Percentiles rank a stretch among this genome's conserved stretches.
Conservation (phyloP, 2,329 filamentous ascomycete genomes). For the Fusarium aywerte region DNA sequence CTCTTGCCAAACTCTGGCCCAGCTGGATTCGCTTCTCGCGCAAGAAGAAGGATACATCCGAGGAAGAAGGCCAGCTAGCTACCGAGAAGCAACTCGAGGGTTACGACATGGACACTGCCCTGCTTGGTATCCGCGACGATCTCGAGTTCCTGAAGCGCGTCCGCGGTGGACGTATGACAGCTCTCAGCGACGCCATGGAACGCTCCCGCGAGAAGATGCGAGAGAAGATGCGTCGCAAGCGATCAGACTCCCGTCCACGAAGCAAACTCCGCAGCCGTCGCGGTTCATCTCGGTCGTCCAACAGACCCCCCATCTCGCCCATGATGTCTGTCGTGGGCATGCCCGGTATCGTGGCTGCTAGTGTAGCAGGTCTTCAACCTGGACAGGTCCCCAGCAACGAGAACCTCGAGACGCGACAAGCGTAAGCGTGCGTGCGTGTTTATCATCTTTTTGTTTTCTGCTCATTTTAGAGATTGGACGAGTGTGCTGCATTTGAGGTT, state of each 20-base stretch:
- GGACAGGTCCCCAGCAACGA: conserved; percentile 16
- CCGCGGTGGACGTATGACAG: conserved; percentile 34
- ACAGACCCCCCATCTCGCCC: conserved; percentile 36
- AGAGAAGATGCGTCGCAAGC: conserved; percentile 27
- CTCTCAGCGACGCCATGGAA: conserved; percentile 36
- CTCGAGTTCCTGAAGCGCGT: conserved; percentile 35
- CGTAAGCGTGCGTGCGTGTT: background rate
- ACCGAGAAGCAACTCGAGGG: conserved; percentile 31
- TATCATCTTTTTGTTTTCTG: background rate
- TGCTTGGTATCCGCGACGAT: conserved; percentile 34
- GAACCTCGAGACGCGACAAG: conserved; percentile 16
- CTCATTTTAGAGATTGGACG: conserved; percentile 24
- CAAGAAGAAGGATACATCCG: conserved; percentile 28
- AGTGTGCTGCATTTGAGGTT: conserved; percentile 15
- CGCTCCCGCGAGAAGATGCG: conserved; percentile 31
- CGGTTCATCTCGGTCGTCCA: conserved; percentile 35
- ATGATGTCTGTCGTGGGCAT: conserved; percentile 40
- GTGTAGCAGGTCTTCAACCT: conserved; percentile 28
- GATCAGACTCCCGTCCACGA: conserved; percentile 33
- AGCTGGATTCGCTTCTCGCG: conserved; percentile 27
- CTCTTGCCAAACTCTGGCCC: conserved; percentile 26
- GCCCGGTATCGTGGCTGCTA: conserved; percentile 38
- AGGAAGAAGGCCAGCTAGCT: conserved; percentile 24
- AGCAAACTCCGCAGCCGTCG: conserved; percentile 34
- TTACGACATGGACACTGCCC: conserved; percentile 34